Evolutionary conservation across 345 rosid genomes (phyloP).

Genomic region (Cardamine resedifolia): DNA sequence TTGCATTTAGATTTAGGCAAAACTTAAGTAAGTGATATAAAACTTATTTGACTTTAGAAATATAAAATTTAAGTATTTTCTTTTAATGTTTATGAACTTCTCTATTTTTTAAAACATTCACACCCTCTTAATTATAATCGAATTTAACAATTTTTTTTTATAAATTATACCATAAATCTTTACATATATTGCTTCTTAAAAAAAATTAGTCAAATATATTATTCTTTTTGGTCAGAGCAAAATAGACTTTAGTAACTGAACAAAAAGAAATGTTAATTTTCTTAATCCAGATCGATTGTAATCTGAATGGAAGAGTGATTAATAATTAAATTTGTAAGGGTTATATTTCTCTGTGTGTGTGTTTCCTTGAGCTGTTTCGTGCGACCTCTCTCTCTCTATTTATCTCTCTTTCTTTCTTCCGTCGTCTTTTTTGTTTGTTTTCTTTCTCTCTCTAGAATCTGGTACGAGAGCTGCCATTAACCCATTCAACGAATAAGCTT

Average conservation of each 20-base stretch:
- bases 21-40: too few species aligned
- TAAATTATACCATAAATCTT: background rate
- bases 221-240: background rate
- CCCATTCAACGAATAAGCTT: slow-evolving; percentile 43
- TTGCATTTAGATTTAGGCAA: background rate
- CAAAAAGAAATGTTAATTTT: background rate
- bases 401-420: slow-evolving; percentile 33
- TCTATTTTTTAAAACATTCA: too few species aligned
- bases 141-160: too few species aligned
- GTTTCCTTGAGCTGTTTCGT: slow-evolving; percentile 42
- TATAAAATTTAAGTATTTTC: background rate
- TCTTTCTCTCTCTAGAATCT: slow-evolving; percentile 51
- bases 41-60: too few species aligned
- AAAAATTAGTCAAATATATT: too few species aligned
- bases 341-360: slow-evolving; percentile 22
- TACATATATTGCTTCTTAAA: too few species aligned
- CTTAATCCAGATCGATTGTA: background rate
- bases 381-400: slow-evolving; percentile 35
- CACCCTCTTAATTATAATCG: too few species aligned
- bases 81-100: too few species aligned
- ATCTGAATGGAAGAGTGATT: background rate
- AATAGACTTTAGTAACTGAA: background rate
- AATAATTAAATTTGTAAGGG: slow-evolving; percentile 14
- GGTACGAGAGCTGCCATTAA: slow-evolving; percentile 43
- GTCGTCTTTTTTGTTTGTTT: slow-evolving; percentile 31